These are phyloP conservation scores for Quercus suber DNA, from an alignment of 306 rosid genomes.

Conservation along the genomic window DNA sequence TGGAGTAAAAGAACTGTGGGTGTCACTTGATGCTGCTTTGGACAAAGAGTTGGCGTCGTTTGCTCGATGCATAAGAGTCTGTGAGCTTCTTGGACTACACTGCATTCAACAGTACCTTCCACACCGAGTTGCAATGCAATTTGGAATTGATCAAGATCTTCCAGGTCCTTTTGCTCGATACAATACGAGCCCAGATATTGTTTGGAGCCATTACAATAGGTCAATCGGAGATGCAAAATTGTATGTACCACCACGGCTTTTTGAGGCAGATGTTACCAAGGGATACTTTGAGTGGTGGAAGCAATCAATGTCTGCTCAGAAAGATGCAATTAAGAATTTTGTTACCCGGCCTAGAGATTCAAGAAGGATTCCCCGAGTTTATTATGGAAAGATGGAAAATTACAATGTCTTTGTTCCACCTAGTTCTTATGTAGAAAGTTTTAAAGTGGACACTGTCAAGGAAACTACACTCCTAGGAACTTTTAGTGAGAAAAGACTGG, in stretches of 20 bases:
- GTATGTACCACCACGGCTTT: slow-evolving; percentile 10
- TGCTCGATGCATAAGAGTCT: slow-evolving; percentile 32
- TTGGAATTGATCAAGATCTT: slow-evolving; percentile 61
- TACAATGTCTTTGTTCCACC: too few relatives aligned
- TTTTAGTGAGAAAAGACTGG: too few relatives aligned
- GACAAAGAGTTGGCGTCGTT: slow-evolving; percentile 23
- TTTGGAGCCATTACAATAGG: slow-evolving; percentile 7
- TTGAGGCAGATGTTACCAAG: slow-evolving; percentile 24
- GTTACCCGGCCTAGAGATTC: background rate
- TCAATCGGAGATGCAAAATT: slow-evolving; percentile 1
- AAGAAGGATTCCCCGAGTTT: too few relatives aligned
- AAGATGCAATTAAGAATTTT: background rate
- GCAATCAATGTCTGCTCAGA: background rate
- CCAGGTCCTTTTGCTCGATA: slow-evolving; percentile 24
- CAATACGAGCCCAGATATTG: background rate
- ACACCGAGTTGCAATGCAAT: slow-evolving; percentile 59
- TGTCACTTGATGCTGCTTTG: slow-evolving; percentile 1
- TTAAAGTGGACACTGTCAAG: too few relatives aligned
- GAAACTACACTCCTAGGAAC: too few relatives aligned
- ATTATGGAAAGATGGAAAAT: too few relatives aligned
- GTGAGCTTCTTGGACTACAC: slow-evolving; percentile 37
- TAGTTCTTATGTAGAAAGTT: too few relatives aligned
- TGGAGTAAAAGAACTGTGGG: slow-evolving; percentile 10
- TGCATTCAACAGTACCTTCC: slow-evolving; percentile 37
- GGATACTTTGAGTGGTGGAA: slow-evolving; percentile 11